A percentile compares a stretch with the other conserved stretches of the same genome.
phyloP scores from a whole-genome alignment of 164 flowering plant species.

The Annona squamosa region DNA sequence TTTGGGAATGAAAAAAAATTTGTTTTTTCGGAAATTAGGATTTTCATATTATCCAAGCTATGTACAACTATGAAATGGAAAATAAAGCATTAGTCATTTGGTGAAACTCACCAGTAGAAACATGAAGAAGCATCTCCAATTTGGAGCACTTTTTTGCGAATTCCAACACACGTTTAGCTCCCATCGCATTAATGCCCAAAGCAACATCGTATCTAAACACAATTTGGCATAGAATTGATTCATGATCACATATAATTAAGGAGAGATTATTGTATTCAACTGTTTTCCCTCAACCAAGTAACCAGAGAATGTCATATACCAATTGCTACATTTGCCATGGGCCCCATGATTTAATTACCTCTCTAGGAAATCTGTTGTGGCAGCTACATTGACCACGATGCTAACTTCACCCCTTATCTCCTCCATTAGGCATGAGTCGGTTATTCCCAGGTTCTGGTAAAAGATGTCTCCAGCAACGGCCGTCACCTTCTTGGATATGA shows the following conservation, averaged over 20 bases:
- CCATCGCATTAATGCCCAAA: conserved; percentile 43
- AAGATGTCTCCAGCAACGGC: conserved; percentile 45
- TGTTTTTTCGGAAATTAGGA: no score
- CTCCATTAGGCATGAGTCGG: conserved; percentile 29
- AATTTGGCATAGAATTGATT: background rate
- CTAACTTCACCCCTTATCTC: conserved; percentile 26
- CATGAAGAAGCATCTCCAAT: no score
- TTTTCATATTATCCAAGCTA: no score
- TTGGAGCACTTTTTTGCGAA: no score
- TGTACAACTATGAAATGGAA: no score
- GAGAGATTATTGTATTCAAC: background rate
- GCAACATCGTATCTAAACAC: conserved; percentile 52
- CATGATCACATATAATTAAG: background rate
- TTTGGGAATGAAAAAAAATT: no score
- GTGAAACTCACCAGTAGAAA: no score
- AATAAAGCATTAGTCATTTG: no score
- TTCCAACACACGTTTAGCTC: conserved; percentile 33
- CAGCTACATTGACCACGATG: conserved; percentile 31
- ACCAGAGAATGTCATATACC: background rate
- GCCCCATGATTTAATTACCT: conserved; percentile 20
- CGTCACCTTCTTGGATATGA: conserved; percentile 32
- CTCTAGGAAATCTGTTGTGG: conserved; percentile 52
- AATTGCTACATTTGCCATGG: no score
- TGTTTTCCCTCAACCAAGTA: background rate
- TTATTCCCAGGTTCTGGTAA: conserved; percentile 32